These are phyloP conservation scores for Ilex asprella DNA, from an alignment of 257 asterid genomes.

Conservation along the genomic window DNA sequence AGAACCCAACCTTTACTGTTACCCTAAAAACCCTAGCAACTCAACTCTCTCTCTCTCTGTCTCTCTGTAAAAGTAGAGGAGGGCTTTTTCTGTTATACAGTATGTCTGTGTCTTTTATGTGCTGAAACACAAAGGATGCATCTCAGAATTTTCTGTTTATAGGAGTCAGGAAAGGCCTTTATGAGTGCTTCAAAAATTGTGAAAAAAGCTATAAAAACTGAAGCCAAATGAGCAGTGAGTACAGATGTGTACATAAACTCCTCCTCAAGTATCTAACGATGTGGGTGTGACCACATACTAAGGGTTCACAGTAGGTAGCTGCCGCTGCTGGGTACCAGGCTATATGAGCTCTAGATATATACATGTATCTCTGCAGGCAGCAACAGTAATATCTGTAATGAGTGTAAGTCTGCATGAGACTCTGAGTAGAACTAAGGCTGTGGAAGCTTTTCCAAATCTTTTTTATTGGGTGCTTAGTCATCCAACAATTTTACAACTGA, in stretches of 20 bases:
- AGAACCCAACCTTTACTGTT: background rate
- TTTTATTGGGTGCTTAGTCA: too few species aligned
- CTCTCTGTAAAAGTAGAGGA: background rate
- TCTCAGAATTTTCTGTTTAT: constrained; percentile 11
- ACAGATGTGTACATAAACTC: background rate
- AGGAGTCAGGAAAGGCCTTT: constrained; percentile 9
- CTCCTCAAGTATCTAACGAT: too few species aligned
- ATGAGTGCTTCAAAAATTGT: background rate
- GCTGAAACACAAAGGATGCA: constrained; percentile 19
- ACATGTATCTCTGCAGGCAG: background rate
- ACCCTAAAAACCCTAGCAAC: background rate
- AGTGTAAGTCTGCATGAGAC: constrained; percentile 3
- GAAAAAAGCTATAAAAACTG: background rate
- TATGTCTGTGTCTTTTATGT: background rate
- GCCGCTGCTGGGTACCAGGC: background rate
- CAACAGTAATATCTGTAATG: background rate
- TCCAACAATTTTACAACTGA: too few species aligned
- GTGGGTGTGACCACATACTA: background rate
- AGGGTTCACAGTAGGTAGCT: background rate
- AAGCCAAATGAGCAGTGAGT: background rate
- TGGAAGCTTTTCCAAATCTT: too few species aligned
- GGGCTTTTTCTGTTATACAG: background rate
- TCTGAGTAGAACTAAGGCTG: background rate
- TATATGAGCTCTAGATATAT: too few species aligned
- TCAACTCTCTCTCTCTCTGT: background rate